Base-by-base conservation (phyloP, 768 basidiomycete species). In the Mycena maculata region DNA sequence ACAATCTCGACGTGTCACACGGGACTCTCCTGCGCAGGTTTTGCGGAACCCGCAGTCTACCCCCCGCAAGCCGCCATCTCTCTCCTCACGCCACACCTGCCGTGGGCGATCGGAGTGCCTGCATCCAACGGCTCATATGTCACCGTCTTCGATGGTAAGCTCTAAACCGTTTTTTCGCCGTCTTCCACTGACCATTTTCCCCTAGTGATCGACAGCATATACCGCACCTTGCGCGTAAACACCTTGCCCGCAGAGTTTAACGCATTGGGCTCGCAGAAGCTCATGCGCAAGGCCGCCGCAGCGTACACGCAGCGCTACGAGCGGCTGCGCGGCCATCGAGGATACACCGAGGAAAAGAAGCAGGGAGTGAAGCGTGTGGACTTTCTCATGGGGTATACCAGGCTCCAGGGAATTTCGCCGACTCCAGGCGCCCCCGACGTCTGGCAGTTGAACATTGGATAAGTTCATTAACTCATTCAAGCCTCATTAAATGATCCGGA, bases 351-450 rank as follows among this genome's bases (percentile, higher is more conserved):
- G 42, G 65, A 66, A 44, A 66, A 66, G 36, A 11, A 10, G 2
- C 7, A 7, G 23, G 65, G 57, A 1, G 16, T 66, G 7, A 60
- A 54, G 44, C 49, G 65, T 11, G 58, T 66, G 18, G 65, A 66
- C 36, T 66, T 66, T 28, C 20, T 66, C 27, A 60, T 66, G 42
- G 65, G 65, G 33, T 54, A 47, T 31, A 66, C 50, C 4, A 55
- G 28, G 20, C 54, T 66, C 38, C n/a, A 22, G 23, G 65, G 65
- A 0, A 66, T 66, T 12, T 53, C 57, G 9, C 58, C 65, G 3
- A 39, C 50, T 3, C 5, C 45, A 1, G 20, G 45, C 8, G 22
- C 18, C 1, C 18, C 27, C 13, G 52, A 53, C 38, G 36, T 60
- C 10, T 66, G 65, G 65, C 50, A 60, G 33, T 9, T 66, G 31